These are phyloP conservation scores for Xylaria sp. DNA, from an alignment of 2,329 filamentous ascomycete genomes.

Conservation along the genomic window DNA sequence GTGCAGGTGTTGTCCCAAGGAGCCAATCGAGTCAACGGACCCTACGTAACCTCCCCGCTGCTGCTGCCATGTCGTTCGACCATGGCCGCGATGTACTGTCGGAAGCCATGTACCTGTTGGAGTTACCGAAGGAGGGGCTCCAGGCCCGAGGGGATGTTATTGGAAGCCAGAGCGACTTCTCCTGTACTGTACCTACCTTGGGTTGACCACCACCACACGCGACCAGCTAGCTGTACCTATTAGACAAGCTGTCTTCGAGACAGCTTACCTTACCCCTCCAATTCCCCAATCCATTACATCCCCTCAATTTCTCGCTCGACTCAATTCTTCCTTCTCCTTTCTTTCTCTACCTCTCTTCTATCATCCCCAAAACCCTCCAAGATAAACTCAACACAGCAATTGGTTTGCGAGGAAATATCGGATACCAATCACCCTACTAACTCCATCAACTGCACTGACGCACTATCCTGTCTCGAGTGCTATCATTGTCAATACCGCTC, in stretches of 20 bases:
- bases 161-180: slow-evolving; percentile 12
- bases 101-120: slow-evolving; percentile 14
- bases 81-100: slow-evolving; percentile 4
- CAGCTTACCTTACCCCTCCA: slow-evolving; percentile 43
- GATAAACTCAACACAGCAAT: slow-evolving; percentile 40
- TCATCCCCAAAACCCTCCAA: slow-evolving; percentile 21
- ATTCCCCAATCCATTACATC: slow-evolving; percentile 34
- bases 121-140: slow-evolving; percentile 13
- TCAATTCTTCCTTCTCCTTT: slow-evolving; percentile 34
- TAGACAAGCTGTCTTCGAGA: slow-evolving; percentile 29
- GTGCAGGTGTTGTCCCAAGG: background rate
- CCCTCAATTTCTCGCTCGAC: slow-evolving; percentile 43
- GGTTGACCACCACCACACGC: background rate
- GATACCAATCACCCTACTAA: slow-evolving; percentile 28
- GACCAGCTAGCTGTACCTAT: slow-evolving; percentile 11
- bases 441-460: slow-evolving; percentile 11
- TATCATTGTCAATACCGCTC: slow-evolving; percentile 6
- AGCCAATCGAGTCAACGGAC: slow-evolving; percentile 38
- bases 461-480: background rate
- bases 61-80: slow-evolving; percentile 21
- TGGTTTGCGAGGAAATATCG: slow-evolving; percentile 25
- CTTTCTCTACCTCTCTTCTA: slow-evolving; percentile 36
- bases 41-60: slow-evolving; percentile 37
- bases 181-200: background rate
- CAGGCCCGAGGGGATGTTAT: slow-evolving; percentile 25